Percentiles rank a stretch among this genome's conserved stretches.
These are phyloP conservation scores for Botrytis elliptica DNA, from an alignment of 2,329 filamentous ascomycete genomes.

Conservation along the genomic window DNA sequence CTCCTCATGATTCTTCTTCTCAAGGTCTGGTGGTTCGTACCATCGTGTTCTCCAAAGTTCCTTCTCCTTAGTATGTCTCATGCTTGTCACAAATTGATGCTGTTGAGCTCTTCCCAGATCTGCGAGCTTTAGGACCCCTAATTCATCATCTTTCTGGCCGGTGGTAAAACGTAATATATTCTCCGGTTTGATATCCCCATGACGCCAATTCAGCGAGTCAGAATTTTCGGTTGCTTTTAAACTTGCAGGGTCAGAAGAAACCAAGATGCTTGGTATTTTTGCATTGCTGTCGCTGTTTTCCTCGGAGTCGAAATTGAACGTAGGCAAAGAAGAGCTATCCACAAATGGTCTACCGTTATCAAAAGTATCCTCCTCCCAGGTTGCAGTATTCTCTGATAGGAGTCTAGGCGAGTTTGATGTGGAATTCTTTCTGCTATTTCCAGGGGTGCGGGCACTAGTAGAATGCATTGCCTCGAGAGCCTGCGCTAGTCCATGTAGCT, in stretches of 20 bases:
- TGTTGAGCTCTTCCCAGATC: conserved; percentile 15
- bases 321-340: background rate
- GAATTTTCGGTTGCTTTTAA: background rate
- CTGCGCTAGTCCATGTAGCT: background rate
- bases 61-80: background rate
- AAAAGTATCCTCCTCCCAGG: background rate
- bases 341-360: background rate
- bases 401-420: background rate
- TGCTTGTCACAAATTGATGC: background rate
- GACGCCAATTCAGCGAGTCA: background rate
- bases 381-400: background rate
- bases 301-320: background rate
- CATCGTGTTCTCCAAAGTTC: conserved; percentile 7
- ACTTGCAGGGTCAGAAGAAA: background rate
- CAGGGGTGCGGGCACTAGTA: background rate
- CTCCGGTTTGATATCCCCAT: conserved; percentile 1
- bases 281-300: background rate
- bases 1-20: background rate
- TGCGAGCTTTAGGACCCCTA: background rate
- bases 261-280: background rate
- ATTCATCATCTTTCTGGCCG: background rate
- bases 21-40: conserved; percentile 2
- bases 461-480: background rate
- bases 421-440: background rate
- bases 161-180: background rate